phyloP scores from a whole-genome alignment of 352 stramenopile species.

The Saprolegnia parasitica region DNA sequence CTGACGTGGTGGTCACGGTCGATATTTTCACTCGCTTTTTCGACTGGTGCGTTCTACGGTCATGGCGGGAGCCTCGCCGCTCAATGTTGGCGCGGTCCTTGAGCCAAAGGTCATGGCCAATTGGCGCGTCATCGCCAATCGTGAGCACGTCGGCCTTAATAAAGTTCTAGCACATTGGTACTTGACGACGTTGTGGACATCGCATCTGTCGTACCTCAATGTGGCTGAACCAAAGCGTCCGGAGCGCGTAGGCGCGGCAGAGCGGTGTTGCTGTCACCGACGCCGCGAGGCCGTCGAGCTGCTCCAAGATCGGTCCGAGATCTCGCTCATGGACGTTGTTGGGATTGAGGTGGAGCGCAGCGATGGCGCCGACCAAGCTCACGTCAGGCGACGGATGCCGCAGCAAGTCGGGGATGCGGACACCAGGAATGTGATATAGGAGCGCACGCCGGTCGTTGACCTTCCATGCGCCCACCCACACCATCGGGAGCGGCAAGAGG shows the following conservation, averaged over 20 bases:
- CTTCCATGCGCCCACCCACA: constrained; percentile 18
- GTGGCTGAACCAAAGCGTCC: constrained; percentile 25
- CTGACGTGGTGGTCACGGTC: not conserved
- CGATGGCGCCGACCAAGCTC: constrained; percentile 15
- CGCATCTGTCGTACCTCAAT: constrained; percentile 5
- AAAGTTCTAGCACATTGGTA: not conserved
- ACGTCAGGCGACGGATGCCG: not conserved
- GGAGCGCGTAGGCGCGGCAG: constrained; percentile 16
- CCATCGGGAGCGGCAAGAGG: not conserved
- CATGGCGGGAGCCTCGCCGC: not conserved
- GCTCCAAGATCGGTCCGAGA: not conserved
- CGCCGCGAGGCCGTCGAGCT: constrained; percentile 1
- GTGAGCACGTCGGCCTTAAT: not conserved
- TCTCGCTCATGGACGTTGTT: constrained; percentile 11
- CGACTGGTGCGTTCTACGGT: not conserved
- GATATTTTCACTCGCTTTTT: not conserved
- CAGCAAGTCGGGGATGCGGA: constrained; percentile 9
- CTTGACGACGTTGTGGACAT: not conserved
- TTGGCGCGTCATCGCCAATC: not conserved
- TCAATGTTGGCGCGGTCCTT: constrained; percentile 17
- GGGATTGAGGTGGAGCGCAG: constrained; percentile 13
- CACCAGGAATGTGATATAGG: constrained; percentile 18
- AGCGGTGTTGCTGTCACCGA: not conserved
- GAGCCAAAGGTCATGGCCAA: constrained; percentile 4
- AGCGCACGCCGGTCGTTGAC: constrained; percentile 25